Conservation (phyloP, 768 basidiomycete genomes). For the Fomitopsis serialis region DNA sequence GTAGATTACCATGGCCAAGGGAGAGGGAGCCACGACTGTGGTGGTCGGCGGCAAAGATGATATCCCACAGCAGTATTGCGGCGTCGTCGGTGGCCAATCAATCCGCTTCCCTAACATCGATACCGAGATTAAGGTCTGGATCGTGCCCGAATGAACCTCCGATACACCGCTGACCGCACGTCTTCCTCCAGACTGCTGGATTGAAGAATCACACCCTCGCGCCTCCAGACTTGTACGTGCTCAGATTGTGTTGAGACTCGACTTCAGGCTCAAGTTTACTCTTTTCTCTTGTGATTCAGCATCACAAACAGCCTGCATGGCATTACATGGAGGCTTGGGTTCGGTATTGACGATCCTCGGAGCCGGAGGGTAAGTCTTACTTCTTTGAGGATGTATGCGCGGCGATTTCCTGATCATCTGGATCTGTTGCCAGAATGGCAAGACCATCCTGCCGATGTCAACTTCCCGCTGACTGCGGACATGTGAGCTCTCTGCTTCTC, state of each 20-base stretch:
- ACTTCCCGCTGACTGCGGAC: constrained; percentile 42
- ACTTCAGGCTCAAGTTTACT: no score
- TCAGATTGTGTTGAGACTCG: not conserved
- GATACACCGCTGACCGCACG: not conserved
- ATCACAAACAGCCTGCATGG: constrained; percentile 53
- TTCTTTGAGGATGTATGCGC: not conserved
- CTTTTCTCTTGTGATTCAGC: constrained; percentile 28
- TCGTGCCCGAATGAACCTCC: not conserved
- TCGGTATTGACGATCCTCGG: constrained; percentile 45
- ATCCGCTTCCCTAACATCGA: constrained; percentile 54
- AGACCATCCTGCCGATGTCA: constrained; percentile 46
- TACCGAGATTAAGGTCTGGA: constrained; percentile 49
- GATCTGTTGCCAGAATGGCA: constrained; percentile 45
- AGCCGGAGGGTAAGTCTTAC: constrained; percentile 48
- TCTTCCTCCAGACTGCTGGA: constrained; percentile 34
- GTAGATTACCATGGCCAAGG: constrained; percentile 58
- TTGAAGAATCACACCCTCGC: constrained; percentile 51
- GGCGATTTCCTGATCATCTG: no score
- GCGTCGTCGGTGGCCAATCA: constrained; percentile 59
- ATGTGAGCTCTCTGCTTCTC: constrained; percentile 33
- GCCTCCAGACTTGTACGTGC: constrained; percentile 54
- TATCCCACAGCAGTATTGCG: constrained; percentile 51
- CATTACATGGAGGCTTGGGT: constrained; percentile 60
- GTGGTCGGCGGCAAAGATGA: constrained; percentile 49
- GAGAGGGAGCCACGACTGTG: constrained; percentile 51